Evolutionary conservation across 805 yeast genomes (phyloP).

Genomic region (Ogataea ramenticola): DNA sequence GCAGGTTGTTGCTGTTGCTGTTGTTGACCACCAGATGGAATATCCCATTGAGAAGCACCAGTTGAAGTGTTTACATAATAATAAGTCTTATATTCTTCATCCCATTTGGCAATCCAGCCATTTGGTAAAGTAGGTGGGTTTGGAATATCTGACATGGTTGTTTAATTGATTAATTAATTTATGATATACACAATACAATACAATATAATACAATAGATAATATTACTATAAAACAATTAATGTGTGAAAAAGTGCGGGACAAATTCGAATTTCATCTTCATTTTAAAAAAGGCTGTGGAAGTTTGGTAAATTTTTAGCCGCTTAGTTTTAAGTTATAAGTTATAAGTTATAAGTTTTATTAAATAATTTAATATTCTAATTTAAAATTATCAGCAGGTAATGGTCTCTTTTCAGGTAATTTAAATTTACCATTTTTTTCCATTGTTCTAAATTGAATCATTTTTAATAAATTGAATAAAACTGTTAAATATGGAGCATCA

Average conservation of each 20-base stretch:
- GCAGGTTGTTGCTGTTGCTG: slow-evolving; percentile 1
- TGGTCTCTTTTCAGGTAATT: slow-evolving; percentile 25
- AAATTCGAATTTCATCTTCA: too few relatives aligned
- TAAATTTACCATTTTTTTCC: slow-evolving; percentile 34
- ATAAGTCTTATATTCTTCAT: slow-evolving; percentile 24
- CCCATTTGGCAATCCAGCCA: slow-evolving; percentile 31
- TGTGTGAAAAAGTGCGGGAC: too few relatives aligned
- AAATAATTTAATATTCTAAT: slow-evolving; percentile 1
- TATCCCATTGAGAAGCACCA: slow-evolving; percentile 28
- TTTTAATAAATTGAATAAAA: slow-evolving; percentile 49
- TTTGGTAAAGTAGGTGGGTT: slow-evolving; percentile 16
- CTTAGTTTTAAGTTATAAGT: too few relatives aligned
- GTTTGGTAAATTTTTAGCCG: too few relatives aligned
- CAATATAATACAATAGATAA: not conserved
- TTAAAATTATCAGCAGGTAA: slow-evolving; percentile 15
- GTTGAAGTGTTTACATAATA: slow-evolving; percentile 22
- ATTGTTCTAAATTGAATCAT: slow-evolving; percentile 54
- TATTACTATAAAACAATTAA: not conserved
- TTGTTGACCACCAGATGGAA: slow-evolving; percentile 3
- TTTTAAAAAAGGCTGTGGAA: too few relatives aligned
- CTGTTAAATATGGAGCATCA: slow-evolving; percentile 46
- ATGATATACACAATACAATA: not conserved
- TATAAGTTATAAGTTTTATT: too few relatives aligned
- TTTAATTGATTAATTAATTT: not conserved
- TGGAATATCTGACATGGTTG: slow-evolving; percentile 6